Base-by-base conservation (phyloP, 768 basidiomycete genomes). In the Harrya chromipes region DNA sequence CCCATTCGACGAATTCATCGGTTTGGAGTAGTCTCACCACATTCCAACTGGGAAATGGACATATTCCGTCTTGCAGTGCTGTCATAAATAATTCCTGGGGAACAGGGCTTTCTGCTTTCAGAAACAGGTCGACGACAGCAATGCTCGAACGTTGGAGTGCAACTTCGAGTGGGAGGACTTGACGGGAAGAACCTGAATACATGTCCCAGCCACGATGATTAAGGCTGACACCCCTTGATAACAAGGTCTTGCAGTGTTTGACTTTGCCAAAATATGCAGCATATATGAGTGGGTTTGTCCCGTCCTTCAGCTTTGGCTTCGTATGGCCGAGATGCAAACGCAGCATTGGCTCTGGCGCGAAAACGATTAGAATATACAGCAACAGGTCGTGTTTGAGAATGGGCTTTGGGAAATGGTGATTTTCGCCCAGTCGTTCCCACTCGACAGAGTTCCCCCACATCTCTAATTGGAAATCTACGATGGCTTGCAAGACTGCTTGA, bases 391-490 rank as follows among this genome's bases (percentile, higher is more conserved):
- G 34, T 31, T 16, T 14, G n/a, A 20, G 21, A 10, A 17, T 34
- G n/a, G n/a, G n/a, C n/a, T n/a, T n/a, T n/a, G n/a, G n/a, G n/a
- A n/a, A n/a, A n/a, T n/a, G n/a, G n/a, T n/a, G n/a, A n/a, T n/a
- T n/a, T n/a, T n/a, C n/a, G 8, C 33, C 19, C 19, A 57, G 8
- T 4, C 9, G 26, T 8, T 53, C 27, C 55, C 56, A 58, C 11
- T 19, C 46, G 6, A 4, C 17, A 13, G 46, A 29, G 26, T 52
- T 10, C 3, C 20, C 34, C 13, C 34, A 36, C 4, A 33, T 42
- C 14, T 50, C 43, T 2, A 24, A 17, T 11, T 38, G 3, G 1
- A 57, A 19, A 19, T 29, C 16, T 19, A 20, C 12, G 12, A 57
- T 27, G 6, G 49, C 49, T 3, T 2, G 19, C 1, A 51, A 29